phyloP scores from a whole-genome alignment of 2,329 filamentous ascomycete species.

The Alternaria arborescens region DNA sequence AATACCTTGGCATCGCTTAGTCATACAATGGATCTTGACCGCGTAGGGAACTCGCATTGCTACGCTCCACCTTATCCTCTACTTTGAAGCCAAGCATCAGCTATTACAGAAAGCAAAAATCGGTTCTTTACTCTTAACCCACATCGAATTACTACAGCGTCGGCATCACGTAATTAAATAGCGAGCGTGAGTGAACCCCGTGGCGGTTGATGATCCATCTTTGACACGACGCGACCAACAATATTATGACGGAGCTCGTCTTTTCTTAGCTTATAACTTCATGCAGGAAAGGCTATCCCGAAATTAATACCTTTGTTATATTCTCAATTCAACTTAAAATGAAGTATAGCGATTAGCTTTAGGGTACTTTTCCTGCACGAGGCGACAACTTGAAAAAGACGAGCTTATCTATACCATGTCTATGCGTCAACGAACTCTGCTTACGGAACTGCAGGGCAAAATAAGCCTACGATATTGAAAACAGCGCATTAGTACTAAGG shows the following conservation, averaged over 20 bases:
- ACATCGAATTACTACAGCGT: neutral
- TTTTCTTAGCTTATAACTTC: neutral
- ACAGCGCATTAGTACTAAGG: neutral
- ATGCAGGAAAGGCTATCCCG: neutral
- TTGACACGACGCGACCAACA: conserved; percentile 12
- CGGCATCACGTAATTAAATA: neutral
- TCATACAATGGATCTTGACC: conserved; percentile 15
- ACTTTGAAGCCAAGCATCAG: conserved; percentile 14
- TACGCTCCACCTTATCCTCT: conserved; percentile 22
- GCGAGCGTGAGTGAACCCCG: conserved; percentile 9
- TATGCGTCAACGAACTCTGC: conserved; percentile 1
- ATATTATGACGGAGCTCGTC: conserved; percentile 6
- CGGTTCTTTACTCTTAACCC: neutral
- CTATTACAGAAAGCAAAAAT: neutral
- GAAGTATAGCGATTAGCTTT: too few species aligned
- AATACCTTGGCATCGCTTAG: conserved; percentile 20
- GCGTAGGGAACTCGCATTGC: conserved; percentile 14
- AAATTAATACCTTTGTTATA: neutral
- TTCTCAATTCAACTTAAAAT: too few species aligned
- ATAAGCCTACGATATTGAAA: neutral
- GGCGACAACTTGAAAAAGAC: too few species aligned
- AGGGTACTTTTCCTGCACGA: too few species aligned
- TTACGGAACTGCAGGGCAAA: conserved; percentile 11
- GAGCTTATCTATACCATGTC: too few species aligned
- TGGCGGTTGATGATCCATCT: conserved; percentile 7